A percentile compares a stretch with the other conserved stretches of the same genome.
Evolutionary conservation across 371 early-diverging fungal species (phyloP).

Genomic region (Sporodiniella umbellata): DNA sequence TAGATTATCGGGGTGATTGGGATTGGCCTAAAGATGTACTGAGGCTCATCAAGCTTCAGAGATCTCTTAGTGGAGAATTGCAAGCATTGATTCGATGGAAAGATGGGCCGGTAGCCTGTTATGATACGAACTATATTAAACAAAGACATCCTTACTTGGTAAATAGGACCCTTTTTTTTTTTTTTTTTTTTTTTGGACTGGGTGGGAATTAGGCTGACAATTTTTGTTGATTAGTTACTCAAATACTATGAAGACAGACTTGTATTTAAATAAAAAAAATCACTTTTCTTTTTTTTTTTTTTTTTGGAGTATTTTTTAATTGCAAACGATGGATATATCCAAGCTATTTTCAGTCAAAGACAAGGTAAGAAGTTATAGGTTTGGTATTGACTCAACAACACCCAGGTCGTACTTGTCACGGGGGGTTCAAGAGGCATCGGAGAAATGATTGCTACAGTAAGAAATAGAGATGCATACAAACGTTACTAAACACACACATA

Average conservation of each 20-base stretch:
- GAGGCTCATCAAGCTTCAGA: background rate
- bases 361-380: slow-evolving; percentile 22
- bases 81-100: background rate
- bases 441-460: slow-evolving; percentile 54
- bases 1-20: background rate
- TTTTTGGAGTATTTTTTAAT: background rate
- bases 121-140: background rate
- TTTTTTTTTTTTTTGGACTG: too few species aligned
- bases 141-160: background rate
- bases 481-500: background rate
- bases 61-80: background rate
- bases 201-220: slow-evolving; percentile 5
- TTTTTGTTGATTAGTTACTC: slow-evolving; percentile 8
- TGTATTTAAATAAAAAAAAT: slow-evolving; percentile 7
- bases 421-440: slow-evolving; percentile 78
- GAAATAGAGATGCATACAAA: background rate
- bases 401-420: slow-evolving; percentile 73
- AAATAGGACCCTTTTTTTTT: background rate
- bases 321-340: slow-evolving; percentile 33
- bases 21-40: background rate
- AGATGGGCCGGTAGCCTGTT: background rate
- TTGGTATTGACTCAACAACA: background rate
- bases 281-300: background rate
- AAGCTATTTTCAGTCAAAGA: slow-evolving; percentile 69
- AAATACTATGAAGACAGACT: slow-evolving; percentile 18